Evolutionary conservation across 1,284 basidiomycete species (phyloP).

Genomic region (Pholiota adiposa): DNA sequence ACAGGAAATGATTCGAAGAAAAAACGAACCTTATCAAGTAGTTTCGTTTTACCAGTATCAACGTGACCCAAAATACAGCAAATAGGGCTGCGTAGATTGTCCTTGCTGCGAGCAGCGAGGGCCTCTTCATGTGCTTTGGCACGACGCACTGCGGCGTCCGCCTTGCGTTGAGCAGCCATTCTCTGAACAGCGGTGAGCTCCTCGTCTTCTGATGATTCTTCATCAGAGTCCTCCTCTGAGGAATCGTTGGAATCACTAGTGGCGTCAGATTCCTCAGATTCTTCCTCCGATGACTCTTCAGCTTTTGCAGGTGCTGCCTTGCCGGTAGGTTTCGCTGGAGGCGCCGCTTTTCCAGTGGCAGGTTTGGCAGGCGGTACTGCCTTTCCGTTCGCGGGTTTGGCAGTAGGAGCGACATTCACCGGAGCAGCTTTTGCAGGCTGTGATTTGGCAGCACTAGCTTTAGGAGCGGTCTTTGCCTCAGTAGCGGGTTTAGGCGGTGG

Average conservation of each 20-base stretch:
- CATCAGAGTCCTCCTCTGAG: constrained; percentile 51
- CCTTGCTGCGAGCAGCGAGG: constrained; percentile 85
- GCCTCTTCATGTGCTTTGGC: constrained; percentile 87
- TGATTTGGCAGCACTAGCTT: not conserved
- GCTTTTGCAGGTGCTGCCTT: constrained; percentile 34
- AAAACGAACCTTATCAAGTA: constrained; percentile 86
- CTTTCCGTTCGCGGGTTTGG: constrained; percentile 1
- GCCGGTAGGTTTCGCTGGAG: constrained; percentile 12
- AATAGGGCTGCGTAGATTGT: constrained; percentile 94
- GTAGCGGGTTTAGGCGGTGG: constrained; percentile 3
- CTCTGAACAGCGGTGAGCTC: constrained; percentile 67
- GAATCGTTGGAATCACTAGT: constrained; percentile 42
- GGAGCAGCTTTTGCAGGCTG: constrained; percentile 25
- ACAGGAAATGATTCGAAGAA: not conserved
- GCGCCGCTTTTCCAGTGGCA: constrained; percentile 27
- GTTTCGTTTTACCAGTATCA: constrained; percentile 99
- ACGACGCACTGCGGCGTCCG: constrained; percentile 81
- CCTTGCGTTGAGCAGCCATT: constrained; percentile 79
- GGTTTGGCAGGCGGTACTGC: constrained; percentile 25
- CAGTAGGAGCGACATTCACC: constrained; percentile 27
- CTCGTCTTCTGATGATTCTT: constrained; percentile 61
- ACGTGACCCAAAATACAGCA: constrained; percentile 99
- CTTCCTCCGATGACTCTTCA: constrained; percentile 31
- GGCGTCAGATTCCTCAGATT: constrained; percentile 32
- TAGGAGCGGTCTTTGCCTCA: not conserved